Base-by-base conservation (phyloP, 1,284 basidiomycete genomes). In the Farysia itapuensis region DNA sequence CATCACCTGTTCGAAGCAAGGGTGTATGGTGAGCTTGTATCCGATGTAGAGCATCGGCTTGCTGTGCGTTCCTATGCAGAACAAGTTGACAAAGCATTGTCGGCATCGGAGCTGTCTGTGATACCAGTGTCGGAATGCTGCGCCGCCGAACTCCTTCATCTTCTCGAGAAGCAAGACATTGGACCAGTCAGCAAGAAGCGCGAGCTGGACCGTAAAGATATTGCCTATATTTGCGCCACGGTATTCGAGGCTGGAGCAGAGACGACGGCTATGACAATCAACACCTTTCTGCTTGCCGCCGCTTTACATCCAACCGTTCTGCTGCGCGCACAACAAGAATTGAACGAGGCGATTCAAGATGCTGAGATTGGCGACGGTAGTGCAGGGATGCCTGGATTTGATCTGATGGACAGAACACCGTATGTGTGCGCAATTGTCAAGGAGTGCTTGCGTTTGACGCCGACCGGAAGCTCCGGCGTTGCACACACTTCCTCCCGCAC, bases 241-340 rank as follows among this genome's bases (percentile, higher is more conserved):
- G 22, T 39, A 11, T 39, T 39, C 22, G 37, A 39, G 20, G 37
- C 37, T 14, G 37, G 37, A 5, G n/a, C 37, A 5, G 37, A 39
- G 28, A 39, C 37, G 28, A 39, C 37, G 8, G 37, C 37, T 5
- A 39, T 29, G 37, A 39, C 37, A 9, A 15, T 39, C 8, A 4
- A 39, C 25, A 39, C 37, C 5, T 39, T 39, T 23, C 37, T 39
- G 4, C 19, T 39, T 18, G 24, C 37, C 18, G 16, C 15, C 9
- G 37, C 28, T 4, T 30, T 23, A 5, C 19, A 29, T 15, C 37
- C 37, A 4, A 5, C 5, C 4, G 18, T 39, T 4, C 24, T 18
- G 11, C 4, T 4, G 20, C 4, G 16, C 13, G 23, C 22, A 9
- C 24, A 15, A 4, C 14, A 4, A 4, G 37, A 39, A 18, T 20